These are phyloP conservation scores for Candida sp. DNA, from an alignment of 1,139 yeast genomes.

Conservation along the genomic window DNA sequence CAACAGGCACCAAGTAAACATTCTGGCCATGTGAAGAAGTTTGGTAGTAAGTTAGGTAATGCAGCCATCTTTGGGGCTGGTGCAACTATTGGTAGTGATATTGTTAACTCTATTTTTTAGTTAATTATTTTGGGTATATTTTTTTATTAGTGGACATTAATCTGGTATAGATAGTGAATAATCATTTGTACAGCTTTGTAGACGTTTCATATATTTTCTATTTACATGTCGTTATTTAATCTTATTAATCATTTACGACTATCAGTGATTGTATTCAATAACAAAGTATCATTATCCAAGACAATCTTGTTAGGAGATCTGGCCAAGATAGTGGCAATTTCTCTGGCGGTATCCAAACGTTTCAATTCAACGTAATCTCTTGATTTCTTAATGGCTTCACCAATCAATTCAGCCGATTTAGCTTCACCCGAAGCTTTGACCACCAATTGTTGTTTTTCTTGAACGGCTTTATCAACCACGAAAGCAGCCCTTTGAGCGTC, in stretches of 20 bases:
- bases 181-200: too few species aligned
- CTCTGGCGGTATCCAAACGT: constrained; percentile 96
- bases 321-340: constrained; percentile 84
- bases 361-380: constrained; percentile 94
- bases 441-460: constrained; percentile 95
- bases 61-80: constrained; percentile 98
- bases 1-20: constrained; percentile 14
- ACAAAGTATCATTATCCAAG: constrained; percentile 87
- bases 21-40: constrained; percentile 48
- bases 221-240: constrained; percentile 6
- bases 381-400: constrained; percentile 97
- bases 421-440: constrained; percentile 99
- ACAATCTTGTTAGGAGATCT: constrained; percentile 87
- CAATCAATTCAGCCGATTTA: constrained; percentile 94
- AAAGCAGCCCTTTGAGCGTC: constrained; percentile 99
- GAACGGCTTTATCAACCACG: constrained; percentile 93
- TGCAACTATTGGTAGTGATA: constrained; percentile 87
- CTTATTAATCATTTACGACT: constrained; percentile 32
- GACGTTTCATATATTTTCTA: constrained; percentile 2
- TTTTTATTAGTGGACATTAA: too few species aligned
- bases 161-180: too few species aligned
- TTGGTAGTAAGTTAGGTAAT: constrained; percentile 84
- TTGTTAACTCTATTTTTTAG: constrained; percentile 81
- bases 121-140: too few species aligned
- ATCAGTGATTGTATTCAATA: constrained; percentile 84